Evolutionary conservation across 2,329 filamentous ascomycete species (phyloP).

Genomic region (Fusarium brachygibbosum): DNA sequence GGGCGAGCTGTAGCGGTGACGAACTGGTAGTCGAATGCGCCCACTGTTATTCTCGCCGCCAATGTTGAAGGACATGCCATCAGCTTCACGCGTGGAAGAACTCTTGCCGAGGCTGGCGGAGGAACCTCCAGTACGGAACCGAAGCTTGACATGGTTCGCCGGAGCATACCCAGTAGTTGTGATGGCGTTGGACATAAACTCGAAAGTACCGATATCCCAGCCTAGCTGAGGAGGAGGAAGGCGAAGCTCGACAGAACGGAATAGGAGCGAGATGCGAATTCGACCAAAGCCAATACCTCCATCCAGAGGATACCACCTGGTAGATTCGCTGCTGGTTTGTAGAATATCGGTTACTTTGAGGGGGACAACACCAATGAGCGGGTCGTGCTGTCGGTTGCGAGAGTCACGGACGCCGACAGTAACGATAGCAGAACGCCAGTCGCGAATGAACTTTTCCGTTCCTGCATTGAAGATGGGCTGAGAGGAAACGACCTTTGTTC

Average conservation of each 20-base stretch:
- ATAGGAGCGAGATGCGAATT: constrained; percentile 87
- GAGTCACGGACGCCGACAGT: constrained; percentile 91
- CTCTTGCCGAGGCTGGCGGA: constrained; percentile 76
- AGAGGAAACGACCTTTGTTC: constrained; percentile 91
- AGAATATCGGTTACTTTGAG: constrained; percentile 90
- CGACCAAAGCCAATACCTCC: constrained; percentile 94
- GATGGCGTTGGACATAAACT: constrained; percentile 82
- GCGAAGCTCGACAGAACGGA: constrained; percentile 88
- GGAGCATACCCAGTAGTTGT: constrained; percentile 73
- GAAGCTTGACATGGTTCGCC: constrained; percentile 78
- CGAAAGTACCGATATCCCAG: constrained; percentile 96
- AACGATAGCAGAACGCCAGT: constrained; percentile 90
- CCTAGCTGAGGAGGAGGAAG: constrained; percentile 88
- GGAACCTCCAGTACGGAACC: constrained; percentile 86
- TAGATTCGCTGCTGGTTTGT: constrained; percentile 86
- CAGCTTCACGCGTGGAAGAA: constrained; percentile 71
- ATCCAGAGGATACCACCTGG: constrained; percentile 95
- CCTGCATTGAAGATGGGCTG: constrained; percentile 98
- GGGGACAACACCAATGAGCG: constrained; percentile 91
- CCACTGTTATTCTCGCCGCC: constrained; percentile 56
- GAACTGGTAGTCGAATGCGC: constrained; percentile 83
- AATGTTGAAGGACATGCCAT: constrained; percentile 65
- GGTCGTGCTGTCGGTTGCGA: constrained; percentile 91
- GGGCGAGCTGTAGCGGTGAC: constrained; percentile 89
- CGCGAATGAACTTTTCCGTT: constrained; percentile 90